phyloP scores from a whole-genome alignment of 805 yeast species.

The Ogataea thermomethanolica region DNA sequence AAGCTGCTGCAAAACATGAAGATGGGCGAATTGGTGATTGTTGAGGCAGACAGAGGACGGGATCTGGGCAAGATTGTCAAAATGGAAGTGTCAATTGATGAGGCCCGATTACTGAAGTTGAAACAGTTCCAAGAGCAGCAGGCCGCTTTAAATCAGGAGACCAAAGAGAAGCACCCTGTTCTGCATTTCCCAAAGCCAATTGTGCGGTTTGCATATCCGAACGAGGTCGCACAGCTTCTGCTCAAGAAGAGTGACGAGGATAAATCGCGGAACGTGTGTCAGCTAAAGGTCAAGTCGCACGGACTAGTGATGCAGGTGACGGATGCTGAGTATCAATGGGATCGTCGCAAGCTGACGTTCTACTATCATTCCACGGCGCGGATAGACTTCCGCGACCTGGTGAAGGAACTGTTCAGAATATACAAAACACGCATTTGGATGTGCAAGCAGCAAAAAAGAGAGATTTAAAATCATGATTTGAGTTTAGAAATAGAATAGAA shows the following conservation, averaged over 20 bases:
- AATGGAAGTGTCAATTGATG: slow-evolving; percentile 56
- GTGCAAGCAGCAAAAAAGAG: slow-evolving; percentile 43
- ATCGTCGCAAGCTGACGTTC: slow-evolving; percentile 73
- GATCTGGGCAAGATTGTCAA: slow-evolving; percentile 69
- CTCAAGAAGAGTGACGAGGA: slow-evolving; percentile 66
- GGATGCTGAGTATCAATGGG: slow-evolving; percentile 86
- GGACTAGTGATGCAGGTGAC: slow-evolving; percentile 54
- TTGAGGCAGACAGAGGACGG: slow-evolving; percentile 79
- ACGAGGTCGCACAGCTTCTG: slow-evolving; percentile 56
- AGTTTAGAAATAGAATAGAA: slow-evolving; percentile 5
- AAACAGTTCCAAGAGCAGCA: slow-evolving; percentile 70
- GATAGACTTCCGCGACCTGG: slow-evolving; percentile 75
- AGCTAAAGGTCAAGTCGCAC: slow-evolving; percentile 50
- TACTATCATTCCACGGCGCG: slow-evolving; percentile 62
- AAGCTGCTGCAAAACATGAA: slow-evolving; percentile 31
- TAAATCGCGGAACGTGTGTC: slow-evolving; percentile 60
- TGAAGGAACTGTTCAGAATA: slow-evolving; percentile 66
- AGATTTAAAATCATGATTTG: background rate
- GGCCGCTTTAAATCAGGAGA: slow-evolving; percentile 48
- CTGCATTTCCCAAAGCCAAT: slow-evolving; percentile 68
- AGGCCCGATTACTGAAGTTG: slow-evolving; percentile 63
- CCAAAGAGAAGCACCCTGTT: slow-evolving; percentile 38
- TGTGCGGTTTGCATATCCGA: slow-evolving; percentile 56
- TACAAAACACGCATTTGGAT: slow-evolving; percentile 85
- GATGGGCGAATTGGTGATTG: slow-evolving; percentile 69